These are phyloP conservation scores for Lactarius vividus DNA, from an alignment of 768 basidiomycete species.

Conservation along the genomic window DNA sequence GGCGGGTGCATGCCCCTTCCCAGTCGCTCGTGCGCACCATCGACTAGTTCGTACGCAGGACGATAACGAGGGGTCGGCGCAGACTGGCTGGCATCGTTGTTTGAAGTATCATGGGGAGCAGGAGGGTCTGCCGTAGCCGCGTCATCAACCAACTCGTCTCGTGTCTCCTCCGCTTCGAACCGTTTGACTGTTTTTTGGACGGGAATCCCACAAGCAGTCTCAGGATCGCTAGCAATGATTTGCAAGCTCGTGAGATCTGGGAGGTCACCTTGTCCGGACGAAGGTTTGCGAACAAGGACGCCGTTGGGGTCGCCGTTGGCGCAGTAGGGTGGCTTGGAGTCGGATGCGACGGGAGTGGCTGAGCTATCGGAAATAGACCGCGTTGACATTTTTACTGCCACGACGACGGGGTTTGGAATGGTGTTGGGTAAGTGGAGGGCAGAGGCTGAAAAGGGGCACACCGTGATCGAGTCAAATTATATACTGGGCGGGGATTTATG, in stretches of 20 bases:
- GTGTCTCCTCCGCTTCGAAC: background rate
- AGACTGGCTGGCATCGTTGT: constrained; percentile 24
- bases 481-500: background rate
- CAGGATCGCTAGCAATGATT: constrained; percentile 5
- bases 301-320: background rate
- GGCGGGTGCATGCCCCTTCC: constrained; percentile 23
- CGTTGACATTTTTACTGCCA: constrained; percentile 14
- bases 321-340: background rate
- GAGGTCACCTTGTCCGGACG: constrained; percentile 6
- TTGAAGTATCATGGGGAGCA: constrained; percentile 14
- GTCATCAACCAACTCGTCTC: background rate
- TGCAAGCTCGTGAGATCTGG: constrained; percentile 14
- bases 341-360: background rate
- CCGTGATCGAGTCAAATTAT: background rate
- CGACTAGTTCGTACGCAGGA: constrained; percentile 79
- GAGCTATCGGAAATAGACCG: background rate
- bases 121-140: background rate
- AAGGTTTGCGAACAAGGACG: background rate
- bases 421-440: background rate
- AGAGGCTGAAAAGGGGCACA: constrained; percentile 3
- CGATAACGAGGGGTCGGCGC: constrained; percentile 44
- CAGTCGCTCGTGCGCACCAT: constrained; percentile 42
- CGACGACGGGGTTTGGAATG: background rate
- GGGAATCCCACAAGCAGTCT: constrained; percentile 11
- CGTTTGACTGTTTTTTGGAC: background rate